Evolutionary conservation across 1,139 yeast genomes (phyloP), one percentile per base, ranked within the genome.

Genomic region (Sugiyamaella japonica): DNA sequence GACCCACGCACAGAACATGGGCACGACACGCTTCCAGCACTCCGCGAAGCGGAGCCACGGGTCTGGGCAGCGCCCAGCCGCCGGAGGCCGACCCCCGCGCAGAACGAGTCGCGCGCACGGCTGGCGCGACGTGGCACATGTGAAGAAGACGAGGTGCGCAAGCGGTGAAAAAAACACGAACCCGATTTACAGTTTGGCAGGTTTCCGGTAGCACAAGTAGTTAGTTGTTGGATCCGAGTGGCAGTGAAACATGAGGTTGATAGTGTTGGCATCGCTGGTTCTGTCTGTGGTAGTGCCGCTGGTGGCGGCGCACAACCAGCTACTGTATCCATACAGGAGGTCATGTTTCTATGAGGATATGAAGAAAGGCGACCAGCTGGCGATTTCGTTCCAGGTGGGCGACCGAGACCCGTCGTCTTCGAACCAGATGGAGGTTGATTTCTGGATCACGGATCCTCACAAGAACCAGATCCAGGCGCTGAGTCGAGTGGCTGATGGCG

Each of bases 351-450:
- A 80, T 67, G 99, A 93, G 70, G 79, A 79, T 56, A 79, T 93
- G 74, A 87, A 84, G 69, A 78, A 78, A 64, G 88, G 89, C 63
- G 99, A 93, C 73, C 91, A 88, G 71, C 77, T 93, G 65, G 88
- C 96, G 23, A 85, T 93, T 58, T 81, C 90, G 52, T 93, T 86
- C 81, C 99, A 93, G 75, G 95, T 89, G 48, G 98, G 98, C 59
- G 89, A 93, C 66, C 83, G 97, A 73, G 86, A 89, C 67, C 86
- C 91, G 47, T 77, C 78, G 61, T 83, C 91, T 53, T 80, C 87
- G 41, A 89, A 85, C 61, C 97, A 90, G 72, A 77, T 84, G 61
- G 80, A 75, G 32, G 85, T 89, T 58, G 96, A 90, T 69, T 90
- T 93, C 71, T 66, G 76, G 72, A 75, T 86, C 65, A 72, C 75